These are phyloP conservation scores for Stephania cephalantha DNA, from an alignment of 164 flowering plant species.

Conservation along the genomic window DNA sequence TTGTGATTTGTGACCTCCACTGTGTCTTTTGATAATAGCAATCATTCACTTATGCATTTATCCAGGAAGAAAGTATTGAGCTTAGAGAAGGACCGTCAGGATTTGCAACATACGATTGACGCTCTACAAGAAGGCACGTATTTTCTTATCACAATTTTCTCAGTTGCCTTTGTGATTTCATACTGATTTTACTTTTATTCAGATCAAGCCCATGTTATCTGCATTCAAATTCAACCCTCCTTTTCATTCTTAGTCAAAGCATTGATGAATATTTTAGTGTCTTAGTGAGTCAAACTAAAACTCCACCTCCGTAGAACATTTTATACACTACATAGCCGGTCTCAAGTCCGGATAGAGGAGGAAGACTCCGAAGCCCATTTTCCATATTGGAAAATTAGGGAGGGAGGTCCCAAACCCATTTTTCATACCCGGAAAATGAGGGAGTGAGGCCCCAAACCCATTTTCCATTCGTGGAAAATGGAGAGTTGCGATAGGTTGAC, in stretches of 20 bases:
- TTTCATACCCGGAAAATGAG: too few species aligned
- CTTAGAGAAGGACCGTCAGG: slow-evolving; percentile 78
- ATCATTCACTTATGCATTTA: not conserved
- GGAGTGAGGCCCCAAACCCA: too few species aligned
- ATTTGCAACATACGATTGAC: slow-evolving; percentile 67
- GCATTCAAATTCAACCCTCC: not conserved
- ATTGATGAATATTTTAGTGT: not conserved
- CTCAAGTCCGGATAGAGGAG: too few species aligned
- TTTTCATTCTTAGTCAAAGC: not conserved
- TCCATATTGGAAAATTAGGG: too few species aligned
- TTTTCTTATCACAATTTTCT: not conserved
- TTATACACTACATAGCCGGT: too few species aligned
- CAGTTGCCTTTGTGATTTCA: not conserved
- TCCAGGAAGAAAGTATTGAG: slow-evolving; percentile 76
- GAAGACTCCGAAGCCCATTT: too few species aligned
- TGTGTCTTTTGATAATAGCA: not conserved
- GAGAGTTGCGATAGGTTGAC: too few species aligned
- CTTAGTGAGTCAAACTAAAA: not conserved
- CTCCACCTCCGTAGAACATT: too few species aligned
- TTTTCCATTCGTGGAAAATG: too few species aligned
- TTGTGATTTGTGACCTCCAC: not conserved
- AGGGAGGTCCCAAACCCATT: too few species aligned
- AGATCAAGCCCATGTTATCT: not conserved
- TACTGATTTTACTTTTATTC: not conserved
- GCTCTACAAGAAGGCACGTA: slow-evolving; percentile 84